Evolutionary conservation across 805 yeast species (phyloP), one percentile per base, ranked within the genome.

Genomic region (Wickerhamiella sergipiensis): DNA sequence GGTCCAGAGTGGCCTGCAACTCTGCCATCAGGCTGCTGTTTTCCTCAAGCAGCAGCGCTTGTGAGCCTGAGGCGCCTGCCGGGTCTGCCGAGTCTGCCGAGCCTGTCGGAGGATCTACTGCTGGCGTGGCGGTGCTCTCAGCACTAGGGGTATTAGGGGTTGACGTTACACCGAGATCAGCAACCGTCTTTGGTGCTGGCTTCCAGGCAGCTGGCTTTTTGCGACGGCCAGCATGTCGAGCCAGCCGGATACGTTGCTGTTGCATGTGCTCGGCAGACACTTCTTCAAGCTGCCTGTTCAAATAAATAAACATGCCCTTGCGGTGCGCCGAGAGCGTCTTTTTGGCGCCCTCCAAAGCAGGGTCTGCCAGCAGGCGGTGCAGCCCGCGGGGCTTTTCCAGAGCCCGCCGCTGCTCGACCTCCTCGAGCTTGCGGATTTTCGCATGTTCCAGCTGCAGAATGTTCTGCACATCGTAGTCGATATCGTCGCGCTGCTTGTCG

Each of bases 401-500:
- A 19, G 50, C 48, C 18, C 57, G 50, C 42, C 26, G 43, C 45
- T 42, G 17, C 45, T 57, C 57, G 22, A 36, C 45, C 43, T 46
- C 50, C 50, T 59, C 61, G 24, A 58, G 56, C 18, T 51, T 39
- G 40, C 59, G 53, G 26, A 62, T 53, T 23, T 61, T 52, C 17
- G 53, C 55, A 54, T 62, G 59, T 51, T 66, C 67, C 22, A 56
- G 55, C 55, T 69, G 71, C 19, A 69, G 49, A 43, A 67, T 59
- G 38, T 59, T 52, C n/a, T 65, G 58, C 23, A 69, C 63, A 40
- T 66, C 69, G 51, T 64, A 66, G 55, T 70, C 73, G 24, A 69
- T 62, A 31, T 67, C 69, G 55, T 68, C 71, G 22, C 66, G 55
- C 45, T 70, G 69, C 18, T 60, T 53, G 24, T 67, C 70, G 10